Evolutionary conservation across 1,284 basidiomycete species (phyloP).

Genomic region (Pseudozyma tsukubaensis): DNA sequence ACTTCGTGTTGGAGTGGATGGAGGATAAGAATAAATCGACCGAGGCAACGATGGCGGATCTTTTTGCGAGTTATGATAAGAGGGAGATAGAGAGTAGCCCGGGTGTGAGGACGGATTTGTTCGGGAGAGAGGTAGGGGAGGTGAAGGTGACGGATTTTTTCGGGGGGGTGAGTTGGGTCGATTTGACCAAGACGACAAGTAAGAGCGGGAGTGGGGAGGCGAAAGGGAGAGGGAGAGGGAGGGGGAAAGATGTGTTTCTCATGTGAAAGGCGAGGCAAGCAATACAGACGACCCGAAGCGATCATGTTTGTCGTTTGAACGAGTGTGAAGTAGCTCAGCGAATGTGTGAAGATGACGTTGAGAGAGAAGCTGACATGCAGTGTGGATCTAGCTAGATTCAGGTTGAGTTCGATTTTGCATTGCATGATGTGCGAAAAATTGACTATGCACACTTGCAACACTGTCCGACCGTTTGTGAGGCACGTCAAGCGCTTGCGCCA

Average conservation of each 20-base stretch:
- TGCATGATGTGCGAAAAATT: too few species aligned
- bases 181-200: conserved; percentile 69
- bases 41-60: conserved; percentile 81
- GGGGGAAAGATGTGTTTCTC: conserved; percentile 15
- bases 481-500: too few species aligned
- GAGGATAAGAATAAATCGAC: conserved; percentile 92
- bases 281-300: background rate
- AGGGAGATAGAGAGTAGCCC: conserved; percentile 83
- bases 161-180: conserved; percentile 87
- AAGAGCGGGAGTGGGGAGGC: background rate
- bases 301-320: conserved; percentile 1
- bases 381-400: too few species aligned
- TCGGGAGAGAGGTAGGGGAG: conserved; percentile 76
- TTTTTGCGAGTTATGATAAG: conserved; percentile 86
- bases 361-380: too few species aligned
- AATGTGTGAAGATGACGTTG: too few species aligned
- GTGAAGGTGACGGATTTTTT: conserved; percentile 93
- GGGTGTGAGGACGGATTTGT: conserved; percentile 87
- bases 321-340: too few species aligned
- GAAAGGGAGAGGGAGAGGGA: conserved; percentile 1
- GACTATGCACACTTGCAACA: too few species aligned
- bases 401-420: too few species aligned
- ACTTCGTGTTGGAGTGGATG: conserved; percentile 89
- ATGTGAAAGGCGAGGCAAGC: conserved; percentile 7
- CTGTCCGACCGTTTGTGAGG: too few species aligned